Base-by-base conservation (phyloP, 148 eudicot genomes). In the Rheum nobile region DNA sequence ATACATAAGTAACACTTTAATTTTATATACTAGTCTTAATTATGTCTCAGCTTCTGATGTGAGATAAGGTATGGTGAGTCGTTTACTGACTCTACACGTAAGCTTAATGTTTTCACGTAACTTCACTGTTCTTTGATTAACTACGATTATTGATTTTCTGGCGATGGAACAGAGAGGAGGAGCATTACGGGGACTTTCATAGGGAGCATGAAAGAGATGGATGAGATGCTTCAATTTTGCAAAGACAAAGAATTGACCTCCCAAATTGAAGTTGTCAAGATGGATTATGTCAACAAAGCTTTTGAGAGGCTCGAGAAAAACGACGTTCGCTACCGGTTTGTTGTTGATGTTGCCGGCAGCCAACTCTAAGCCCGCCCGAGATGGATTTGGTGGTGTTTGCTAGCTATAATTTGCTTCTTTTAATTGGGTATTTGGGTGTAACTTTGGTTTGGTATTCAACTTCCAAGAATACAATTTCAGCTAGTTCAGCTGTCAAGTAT, bases 301-400 rank as follows among this genome's bases (percentile, higher is more conserved):
- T 72, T 93, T n/a, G 89, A 89, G 74, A 84, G 98, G 86, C 81
- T 93, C 39, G 97, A 89, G 81, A 93, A 91, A 81, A 93, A 93
- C 67, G 98, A 93, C 52, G 98, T 93, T 55, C 82, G 97, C 28
- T 93, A 91, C 75, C 78, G 98, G 22, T 93, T 93, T 26, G 98
- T 93, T 0, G 91, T 93, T 11, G 93, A 93, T 42, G 91, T 93
- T 4, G 89, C 91, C 3, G 95, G 91, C 12, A 91, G 97, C 90
- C 70, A 65, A 17, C 39, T 65, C 2, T 65, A 32, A 34, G 7
- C 14, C 11, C 8, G 9, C 11, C 39, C 1, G 63, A 10, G 63
- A 22, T 55, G 63, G 63, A 55, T 55, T 19, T 47, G 52, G 19
- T 47, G 19, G 2, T 47, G 59, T 54, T 47, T 48, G 22, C 17